Base-by-base conservation (phyloP, 768 basidiomycete genomes). In the Galerina marginata region DNA sequence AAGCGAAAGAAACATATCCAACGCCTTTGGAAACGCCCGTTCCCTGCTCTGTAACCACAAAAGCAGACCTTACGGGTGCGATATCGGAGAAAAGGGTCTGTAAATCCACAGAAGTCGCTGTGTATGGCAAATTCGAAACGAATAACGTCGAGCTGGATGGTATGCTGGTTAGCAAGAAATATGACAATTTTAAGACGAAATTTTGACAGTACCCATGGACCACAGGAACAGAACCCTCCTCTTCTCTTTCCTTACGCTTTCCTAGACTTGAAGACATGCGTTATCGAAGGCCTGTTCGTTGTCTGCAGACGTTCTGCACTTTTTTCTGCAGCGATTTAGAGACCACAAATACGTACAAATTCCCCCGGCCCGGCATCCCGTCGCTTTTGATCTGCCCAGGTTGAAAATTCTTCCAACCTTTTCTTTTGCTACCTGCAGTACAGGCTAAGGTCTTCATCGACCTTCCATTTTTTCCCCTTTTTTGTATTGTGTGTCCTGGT, bases 1-100 rank as follows among this genome's bases (percentile, higher is more conserved):
- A 81, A 0, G 95, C 87, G 74, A 96, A 99, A 0, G 93, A 90
- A 62, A 98, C 93, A 71, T 97, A 99, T 61, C 97, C 97, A 20
- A 99, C 95, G 63, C 96, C 96, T 72, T 98, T 97, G 1, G 94
- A 95, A 4, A 85, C 77, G 15, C 87, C 86, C 1, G 86, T 84
- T 37, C 83, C 89, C 7, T 84, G 87, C 56, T 95, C 90, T 11
- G 88, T 86, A 16, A 98, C 97, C 6, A 99, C 89, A 69, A 99
- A 99, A 0, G 95, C 96, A 16, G 91, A 89, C 39, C 95, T 86
- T 14, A 99, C 92, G 29, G 97, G 97, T 0, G 95, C 97, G 64
- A 97, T 86, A 73, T 96, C 94, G 6, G 96, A 98, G 79, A 98
- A 97, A 20, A 96, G 84, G 0, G 95, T 95, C 67, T 93, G 86